Base-by-base conservation (phyloP, 2,329 filamentous ascomycete species). In the Metarhizium humberi region DNA sequence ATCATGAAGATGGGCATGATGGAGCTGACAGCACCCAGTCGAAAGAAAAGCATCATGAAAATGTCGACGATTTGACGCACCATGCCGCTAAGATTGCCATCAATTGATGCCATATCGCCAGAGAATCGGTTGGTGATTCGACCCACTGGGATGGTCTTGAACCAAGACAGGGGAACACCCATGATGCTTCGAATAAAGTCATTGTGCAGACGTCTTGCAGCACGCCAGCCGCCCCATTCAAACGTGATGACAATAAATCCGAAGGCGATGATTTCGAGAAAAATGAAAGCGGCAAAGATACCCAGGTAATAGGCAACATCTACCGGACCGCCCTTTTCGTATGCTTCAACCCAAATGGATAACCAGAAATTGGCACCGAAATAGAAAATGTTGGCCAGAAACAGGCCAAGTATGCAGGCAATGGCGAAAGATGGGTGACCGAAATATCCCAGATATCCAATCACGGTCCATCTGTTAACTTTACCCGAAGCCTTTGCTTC, bases 31-130 rank as follows among this genome's bases (percentile, higher is more conserved):
- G 73, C 73, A 0, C 67, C 74, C 45, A 79, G 67, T 6, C 76
- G 73, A 53, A 78, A 75, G 25, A 76, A 55, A 55, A 79, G 67
- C 18, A 71, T 65, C 53, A 78, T 67, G 10, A 66, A 59, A 13
- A 69, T 69, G 55, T 78, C 75, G 10, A 79, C 55, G 2, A 70
- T 71, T 45, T 62, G 60, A 5, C 75, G 72, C 0, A 81, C 66
- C 69, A 78, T 73, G 2, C 70, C 67, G 20, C 74, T 72, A 6
- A 83, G 65, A 1, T 67, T 62, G 7, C 71, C 74, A 59, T 83
- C 80, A 52, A 83, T 72, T 0, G 79, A 79, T n/a, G 73, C 71
- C 64, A 81, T 80, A 57, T 83, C 80, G 40, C 79, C 77, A 1
- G 78, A 77, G 59, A 82, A 80, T 13, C 80, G 75, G 61, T 81